Base-by-base conservation (phyloP, 139 green algal species). In the Nannochloris sp. region DNA sequence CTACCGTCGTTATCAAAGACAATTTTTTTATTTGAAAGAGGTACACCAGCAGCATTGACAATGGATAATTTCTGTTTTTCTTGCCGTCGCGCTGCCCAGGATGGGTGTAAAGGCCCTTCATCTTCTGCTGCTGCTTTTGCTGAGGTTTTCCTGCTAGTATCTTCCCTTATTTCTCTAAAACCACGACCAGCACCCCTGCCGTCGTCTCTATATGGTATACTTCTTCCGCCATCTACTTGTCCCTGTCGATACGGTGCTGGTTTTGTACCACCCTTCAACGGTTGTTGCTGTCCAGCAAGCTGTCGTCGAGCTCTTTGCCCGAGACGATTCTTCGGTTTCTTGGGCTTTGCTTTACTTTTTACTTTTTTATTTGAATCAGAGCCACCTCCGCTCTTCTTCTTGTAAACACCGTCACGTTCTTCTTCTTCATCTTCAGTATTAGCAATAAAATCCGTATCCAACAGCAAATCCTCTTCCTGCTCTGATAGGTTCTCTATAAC, bases 1-100 rank as follows among this genome's bases (percentile, higher is more conserved):
- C 14, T n/a, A 15, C 64, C 64, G 14, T 71, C 65, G 38, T 81
- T 68, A 30, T 70, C 63, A 71, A 81, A 82, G 6, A 78, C 63
- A 27, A 70, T 55, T 48, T 81, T 81, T 39, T 73, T 82, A 25
- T 53, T 60, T 7, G 56, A 38, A 1, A 46, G 31, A 15, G n/a
- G n/a, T n/a, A n/a, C n/a, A n/a, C n/a, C n/a, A n/a, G 57, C 38
- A 29, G 54, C 29, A 12, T 67, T 24, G 64, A 45, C 65, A 33
- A 65, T 37, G 12, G 33, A 12, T 44, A 57, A 35, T 13, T 65
- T 33, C 33, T 47, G 39, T 44, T 71, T 70, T 59, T 85, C 77
- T 12, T 55, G 36, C 64, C 71, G 64, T 65, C 81, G 83, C 7
- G 81, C 81, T 23, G 61, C 72, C 81, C 81, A 87, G 6, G 75